A percentile compares a stretch with the other conserved stretches of the same genome.
These are phyloP conservation scores for Clarireedia homoeocarpa DNA, from an alignment of 2,329 filamentous ascomycete species.

Conservation along the genomic window DNA sequence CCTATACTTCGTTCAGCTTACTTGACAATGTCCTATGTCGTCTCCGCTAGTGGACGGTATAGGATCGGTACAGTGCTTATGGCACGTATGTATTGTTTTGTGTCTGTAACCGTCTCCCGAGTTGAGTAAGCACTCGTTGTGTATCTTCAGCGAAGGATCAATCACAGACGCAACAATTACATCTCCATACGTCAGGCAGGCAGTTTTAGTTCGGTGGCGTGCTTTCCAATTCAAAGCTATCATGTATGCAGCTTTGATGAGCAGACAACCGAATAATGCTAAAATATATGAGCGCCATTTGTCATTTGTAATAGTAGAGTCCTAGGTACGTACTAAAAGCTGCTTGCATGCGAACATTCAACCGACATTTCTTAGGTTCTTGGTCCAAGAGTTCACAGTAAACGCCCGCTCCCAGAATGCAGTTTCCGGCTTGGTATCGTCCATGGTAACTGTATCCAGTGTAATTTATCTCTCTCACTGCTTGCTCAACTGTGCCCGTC, in stretches of 20 bases:
- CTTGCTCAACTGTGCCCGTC: background rate
- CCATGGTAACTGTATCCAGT: background rate
- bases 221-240: constrained; percentile 15
- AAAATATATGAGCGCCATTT: background rate
- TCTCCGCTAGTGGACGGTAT: constrained; percentile 13
- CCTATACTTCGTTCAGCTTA: background rate
- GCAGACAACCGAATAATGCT: constrained; percentile 14
- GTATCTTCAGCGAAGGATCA: constrained; percentile 16
- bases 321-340: constrained; percentile 11
- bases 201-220: constrained; percentile 11
- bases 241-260: constrained; percentile 20
- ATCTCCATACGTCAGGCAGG: constrained; percentile 18
- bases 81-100: constrained; percentile 14
- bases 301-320: background rate
- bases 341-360: constrained; percentile 20
- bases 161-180: constrained; percentile 20
- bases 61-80: constrained; percentile 20
- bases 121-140: constrained; percentile 20
- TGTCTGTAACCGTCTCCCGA: constrained; percentile 19
- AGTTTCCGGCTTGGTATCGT: constrained; percentile 2
- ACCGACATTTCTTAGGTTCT: constrained; percentile 10
- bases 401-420: background rate
- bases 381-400: constrained; percentile 6
- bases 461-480: background rate
- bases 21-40: constrained; percentile 18